phyloP scores from a whole-genome alignment of 148 eudicot species.

The Rhododendron simsii region DNA sequence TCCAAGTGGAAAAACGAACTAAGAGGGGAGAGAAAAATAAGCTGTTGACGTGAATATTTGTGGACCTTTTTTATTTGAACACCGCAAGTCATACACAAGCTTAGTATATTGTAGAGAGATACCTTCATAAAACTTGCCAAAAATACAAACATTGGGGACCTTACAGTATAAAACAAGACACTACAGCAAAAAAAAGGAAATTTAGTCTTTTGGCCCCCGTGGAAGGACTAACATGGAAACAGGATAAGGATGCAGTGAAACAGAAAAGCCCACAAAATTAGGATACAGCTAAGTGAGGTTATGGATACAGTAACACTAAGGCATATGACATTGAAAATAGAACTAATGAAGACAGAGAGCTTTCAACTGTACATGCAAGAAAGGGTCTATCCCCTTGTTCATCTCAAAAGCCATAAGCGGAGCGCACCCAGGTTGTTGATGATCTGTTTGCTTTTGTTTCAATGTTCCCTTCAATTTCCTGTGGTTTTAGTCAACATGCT shows the following conservation, averaged over 20 bases:
- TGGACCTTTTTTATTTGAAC: not conserved
- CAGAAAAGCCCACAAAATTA: no score
- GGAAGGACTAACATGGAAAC: not conserved
- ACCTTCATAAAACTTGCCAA: not conserved
- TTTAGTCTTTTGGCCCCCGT: not conserved
- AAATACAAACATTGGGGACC: not conserved
- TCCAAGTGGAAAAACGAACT: not conserved
- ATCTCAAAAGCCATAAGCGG: not conserved
- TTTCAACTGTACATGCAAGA: not conserved
- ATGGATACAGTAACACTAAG: not conserved
- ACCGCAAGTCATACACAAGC: not conserved
- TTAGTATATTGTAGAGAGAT: not conserved
- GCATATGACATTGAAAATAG: not conserved
- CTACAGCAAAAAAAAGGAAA: not conserved
- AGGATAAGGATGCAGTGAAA: not conserved
- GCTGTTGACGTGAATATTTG: not conserved
- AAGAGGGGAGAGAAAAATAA: not conserved
- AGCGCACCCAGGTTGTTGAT: not conserved
- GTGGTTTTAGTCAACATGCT: not conserved
- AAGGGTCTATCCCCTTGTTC: not conserved
- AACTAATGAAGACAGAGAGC: not conserved
- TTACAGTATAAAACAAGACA: not conserved
- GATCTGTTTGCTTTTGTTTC: not conserved
- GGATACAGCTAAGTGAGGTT: not conserved
- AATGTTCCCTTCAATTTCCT: not conserved